Base-by-base conservation (phyloP, 2,329 filamentous ascomycete genomes). In the Botrytis porri region DNA sequence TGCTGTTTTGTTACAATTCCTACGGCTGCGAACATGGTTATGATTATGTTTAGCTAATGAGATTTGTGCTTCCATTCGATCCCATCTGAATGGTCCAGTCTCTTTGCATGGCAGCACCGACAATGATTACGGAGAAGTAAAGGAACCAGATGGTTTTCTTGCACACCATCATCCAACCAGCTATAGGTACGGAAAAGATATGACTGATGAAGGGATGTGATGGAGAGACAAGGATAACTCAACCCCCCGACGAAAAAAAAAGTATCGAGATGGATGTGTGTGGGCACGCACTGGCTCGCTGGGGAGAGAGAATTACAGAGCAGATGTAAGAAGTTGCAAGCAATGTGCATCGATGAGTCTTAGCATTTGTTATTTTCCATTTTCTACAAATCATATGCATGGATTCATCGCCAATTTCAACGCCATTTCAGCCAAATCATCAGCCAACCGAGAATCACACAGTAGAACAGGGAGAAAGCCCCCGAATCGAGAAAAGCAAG, bases 1-100 rank as follows among this genome's bases (percentile, higher is more conserved):
- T 69, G 48, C 67, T 70, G 20, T 71, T 73, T 73, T 73, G 62
- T 69, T 67, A 65, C 25, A 39, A 73, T 64, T 70, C 71, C 43
- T 43, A 7, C 20, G 8, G 18, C 45, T 22, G 29, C 29, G 62
- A 29, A 29, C 35, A 39, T 64, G 62, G 41, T 64, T 16, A 3
- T 48, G 62, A 32, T 65, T 16, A 25, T 65, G 62, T 65, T 64
- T 45, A 45, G 61, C 61, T 45, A 43, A 64, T 64, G n/a, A 32
- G 16, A 64, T n/a, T n/a, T 10, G 1, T 43, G 14, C 48, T 45
- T 18, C 35, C 60, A 73, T 62, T 59, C 69, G 16, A 65, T n/a
- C 35, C 12, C 45, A 22, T 54, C 61, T 29, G 48, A 70, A 43
- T 59, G 54, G 54, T 59, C 67, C 3, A 25, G 22, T n/a, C 20